These are phyloP conservation scores for Stellera chamaejasme DNA, from an alignment of 345 rosid species.

Conservation along the genomic window DNA sequence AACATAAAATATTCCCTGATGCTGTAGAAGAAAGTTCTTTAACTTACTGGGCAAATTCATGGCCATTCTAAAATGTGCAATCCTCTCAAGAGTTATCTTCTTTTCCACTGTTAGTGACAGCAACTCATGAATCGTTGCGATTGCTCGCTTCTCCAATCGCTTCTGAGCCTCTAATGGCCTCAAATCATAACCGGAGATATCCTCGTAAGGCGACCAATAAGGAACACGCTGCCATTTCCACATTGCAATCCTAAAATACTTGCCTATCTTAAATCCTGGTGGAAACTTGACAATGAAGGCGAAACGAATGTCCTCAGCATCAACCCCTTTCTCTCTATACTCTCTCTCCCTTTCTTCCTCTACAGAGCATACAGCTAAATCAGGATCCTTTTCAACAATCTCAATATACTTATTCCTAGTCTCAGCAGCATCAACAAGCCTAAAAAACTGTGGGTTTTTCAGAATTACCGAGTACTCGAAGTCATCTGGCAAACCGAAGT, in stretches of 20 bases:
- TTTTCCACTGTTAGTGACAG: conserved; percentile 76
- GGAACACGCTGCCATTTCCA: conserved; percentile 98
- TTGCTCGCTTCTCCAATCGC: conserved; percentile 92
- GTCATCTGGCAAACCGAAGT: conserved; percentile 90
- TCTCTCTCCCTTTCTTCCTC: conserved; percentile 80
- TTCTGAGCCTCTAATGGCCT: conserved; percentile 89
- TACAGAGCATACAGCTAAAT: conserved; percentile 52
- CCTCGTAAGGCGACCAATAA: conserved; percentile 95
- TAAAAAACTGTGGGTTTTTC: conserved; percentile 57
- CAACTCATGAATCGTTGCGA: conserved; percentile 83
- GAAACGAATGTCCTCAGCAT: conserved; percentile 81
- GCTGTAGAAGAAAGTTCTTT: conserved; percentile 84
- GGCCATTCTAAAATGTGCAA: conserved; percentile 77
- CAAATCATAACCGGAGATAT: conserved; percentile 70
- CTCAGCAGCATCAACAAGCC: conserved; percentile 57
- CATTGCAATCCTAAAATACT: conserved; percentile 79
- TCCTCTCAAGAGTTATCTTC: conserved; percentile 86
- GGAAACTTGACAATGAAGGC: conserved; percentile 79
- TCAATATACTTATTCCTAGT: conserved; percentile 80
- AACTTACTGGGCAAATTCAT: conserved; percentile 76
- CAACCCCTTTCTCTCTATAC: conserved; percentile 73
- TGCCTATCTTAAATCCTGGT: conserved; percentile 89
- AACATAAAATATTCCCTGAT: conserved; percentile 88
- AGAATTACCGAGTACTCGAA: conserved; percentile 76
- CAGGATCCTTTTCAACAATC: conserved; percentile 52